These are phyloP conservation scores for Colletotrichum sp. DNA, from an alignment of 2,329 filamentous ascomycete genomes.

Conservation along the genomic window DNA sequence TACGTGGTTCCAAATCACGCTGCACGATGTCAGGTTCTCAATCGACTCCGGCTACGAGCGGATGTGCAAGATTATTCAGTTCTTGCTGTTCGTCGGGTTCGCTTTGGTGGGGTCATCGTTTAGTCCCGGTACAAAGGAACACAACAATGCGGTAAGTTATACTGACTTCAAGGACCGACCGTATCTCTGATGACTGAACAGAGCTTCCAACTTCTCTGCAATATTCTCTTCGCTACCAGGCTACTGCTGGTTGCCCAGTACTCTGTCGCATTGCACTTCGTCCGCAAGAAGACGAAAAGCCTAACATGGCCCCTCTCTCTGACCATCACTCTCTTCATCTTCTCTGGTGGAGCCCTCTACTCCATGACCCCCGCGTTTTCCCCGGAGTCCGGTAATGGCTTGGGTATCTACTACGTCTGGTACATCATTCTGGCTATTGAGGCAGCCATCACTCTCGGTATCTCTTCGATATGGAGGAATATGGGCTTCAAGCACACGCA, in stretches of 20 bases:
- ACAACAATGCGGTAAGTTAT: slow-evolving; percentile 35
- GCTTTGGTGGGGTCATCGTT: slow-evolving; percentile 55
- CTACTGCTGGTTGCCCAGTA: slow-evolving; percentile 35
- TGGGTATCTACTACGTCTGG: slow-evolving; percentile 49
- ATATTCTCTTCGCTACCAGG: slow-evolving; percentile 42
- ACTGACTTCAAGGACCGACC: background rate
- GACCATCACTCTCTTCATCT: slow-evolving; percentile 33
- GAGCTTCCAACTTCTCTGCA: slow-evolving; percentile 44
- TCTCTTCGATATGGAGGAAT: slow-evolving; percentile 53
- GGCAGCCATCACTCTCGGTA: slow-evolving; percentile 47
- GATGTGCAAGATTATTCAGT: slow-evolving; percentile 56
- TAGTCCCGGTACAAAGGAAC: slow-evolving; percentile 38
- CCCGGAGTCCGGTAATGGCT: slow-evolving; percentile 22
- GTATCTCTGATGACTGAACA: background rate
- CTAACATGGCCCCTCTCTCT: slow-evolving; percentile 29
- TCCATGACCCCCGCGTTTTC: slow-evolving; percentile 13
- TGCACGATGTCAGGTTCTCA: slow-evolving; percentile 64
- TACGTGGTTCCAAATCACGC: slow-evolving; percentile 62
- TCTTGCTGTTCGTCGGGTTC: slow-evolving; percentile 61
- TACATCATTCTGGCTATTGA: slow-evolving; percentile 55
- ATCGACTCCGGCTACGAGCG: slow-evolving; percentile 60
- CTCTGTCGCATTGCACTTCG: slow-evolving; percentile 35
- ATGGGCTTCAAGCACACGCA: slow-evolving; percentile 63
- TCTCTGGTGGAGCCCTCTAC: slow-evolving; percentile 34
- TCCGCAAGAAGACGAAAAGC: slow-evolving; percentile 29